phyloP scores from a whole-genome alignment of 371 early-diverging fungal species.

The Actinomucor elegans region DNA sequence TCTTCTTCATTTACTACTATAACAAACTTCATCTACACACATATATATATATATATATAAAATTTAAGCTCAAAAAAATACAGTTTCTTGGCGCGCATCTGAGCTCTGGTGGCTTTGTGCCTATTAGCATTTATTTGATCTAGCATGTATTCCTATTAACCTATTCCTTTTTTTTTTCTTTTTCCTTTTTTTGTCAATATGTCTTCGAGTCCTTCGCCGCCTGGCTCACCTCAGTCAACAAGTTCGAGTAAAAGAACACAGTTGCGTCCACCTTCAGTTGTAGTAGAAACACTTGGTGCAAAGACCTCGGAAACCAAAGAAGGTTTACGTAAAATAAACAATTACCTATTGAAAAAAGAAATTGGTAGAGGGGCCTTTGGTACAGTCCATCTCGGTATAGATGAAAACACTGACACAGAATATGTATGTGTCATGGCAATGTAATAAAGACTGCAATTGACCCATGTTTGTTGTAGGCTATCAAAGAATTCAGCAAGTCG shows the following conservation, averaged over 20 bases:
- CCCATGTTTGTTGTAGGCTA: slow-evolving; percentile 63
- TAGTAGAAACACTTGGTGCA: slow-evolving; percentile 75
- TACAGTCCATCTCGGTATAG: slow-evolving; percentile 78
- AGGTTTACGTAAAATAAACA: slow-evolving; percentile 73
- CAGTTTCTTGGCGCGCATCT: not conserved
- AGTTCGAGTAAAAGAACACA: slow-evolving; percentile 9
- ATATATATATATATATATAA: not conserved
- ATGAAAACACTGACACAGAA: slow-evolving; percentile 50
- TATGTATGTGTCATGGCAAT: too few relatives aligned
- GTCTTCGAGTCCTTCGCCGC: slow-evolving; percentile 7
- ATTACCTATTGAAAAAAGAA: slow-evolving; percentile 72
- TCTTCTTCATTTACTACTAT: not conserved
- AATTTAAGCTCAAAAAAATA: not conserved
- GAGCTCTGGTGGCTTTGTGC: slow-evolving; percentile 2
- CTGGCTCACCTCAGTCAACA: slow-evolving; percentile 2
- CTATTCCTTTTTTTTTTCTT: not conserved
- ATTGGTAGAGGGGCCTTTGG: slow-evolving; percentile 92
- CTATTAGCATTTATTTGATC: not conserved
- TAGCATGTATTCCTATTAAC: not conserved
- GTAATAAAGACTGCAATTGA: too few relatives aligned
- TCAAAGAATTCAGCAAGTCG: slow-evolving; percentile 91
- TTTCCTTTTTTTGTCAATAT: slow-evolving; percentile 3
- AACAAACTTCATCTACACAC: not conserved
- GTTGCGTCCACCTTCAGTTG: slow-evolving; percentile 41
- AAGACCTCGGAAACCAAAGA: slow-evolving; percentile 65